These are phyloP conservation scores for Neostapfia colusana DNA, from an alignment of 176 grass and related monocot species.

Conservation along the genomic window DNA sequence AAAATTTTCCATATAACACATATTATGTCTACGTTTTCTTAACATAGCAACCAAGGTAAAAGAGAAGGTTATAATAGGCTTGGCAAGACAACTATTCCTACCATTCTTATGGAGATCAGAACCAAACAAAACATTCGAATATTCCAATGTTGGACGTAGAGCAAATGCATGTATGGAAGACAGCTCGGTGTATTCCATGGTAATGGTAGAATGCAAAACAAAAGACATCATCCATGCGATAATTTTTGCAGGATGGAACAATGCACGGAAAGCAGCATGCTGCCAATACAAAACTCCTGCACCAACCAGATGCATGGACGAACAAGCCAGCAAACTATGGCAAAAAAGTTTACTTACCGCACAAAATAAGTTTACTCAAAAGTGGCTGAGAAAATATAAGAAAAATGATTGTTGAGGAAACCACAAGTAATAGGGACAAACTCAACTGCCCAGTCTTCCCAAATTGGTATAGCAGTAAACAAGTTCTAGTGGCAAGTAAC, in stretches of 20 bases:
- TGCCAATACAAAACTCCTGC: slow-evolving; percentile 43
- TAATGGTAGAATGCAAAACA: neutral
- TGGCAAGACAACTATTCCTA: no score
- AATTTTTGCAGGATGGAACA: slow-evolving; percentile 37
- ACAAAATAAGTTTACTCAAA: neutral
- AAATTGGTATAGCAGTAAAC: slow-evolving; percentile 38
- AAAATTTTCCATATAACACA: no score
- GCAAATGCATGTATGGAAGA: neutral
- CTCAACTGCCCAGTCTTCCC: slow-evolving; percentile 50
- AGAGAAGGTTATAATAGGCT: no score
- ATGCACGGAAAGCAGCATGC: slow-evolving; percentile 31
- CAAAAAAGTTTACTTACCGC: neutral
- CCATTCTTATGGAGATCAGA: no score
- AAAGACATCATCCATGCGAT: neutral
- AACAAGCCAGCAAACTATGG: neutral
- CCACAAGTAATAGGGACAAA: neutral
- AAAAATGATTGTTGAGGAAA: slow-evolving; percentile 59
- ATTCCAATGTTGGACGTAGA: no score
- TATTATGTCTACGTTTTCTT: no score
- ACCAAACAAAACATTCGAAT: no score
- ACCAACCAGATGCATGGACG: neutral
- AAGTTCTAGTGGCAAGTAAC: slow-evolving; percentile 13
- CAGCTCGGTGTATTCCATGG: neutral
- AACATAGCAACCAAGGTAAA: no score
- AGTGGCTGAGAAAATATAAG: neutral